Conservation (phyloP, 768 basidiomycete species). For the Hygrocybe punicea region DNA sequence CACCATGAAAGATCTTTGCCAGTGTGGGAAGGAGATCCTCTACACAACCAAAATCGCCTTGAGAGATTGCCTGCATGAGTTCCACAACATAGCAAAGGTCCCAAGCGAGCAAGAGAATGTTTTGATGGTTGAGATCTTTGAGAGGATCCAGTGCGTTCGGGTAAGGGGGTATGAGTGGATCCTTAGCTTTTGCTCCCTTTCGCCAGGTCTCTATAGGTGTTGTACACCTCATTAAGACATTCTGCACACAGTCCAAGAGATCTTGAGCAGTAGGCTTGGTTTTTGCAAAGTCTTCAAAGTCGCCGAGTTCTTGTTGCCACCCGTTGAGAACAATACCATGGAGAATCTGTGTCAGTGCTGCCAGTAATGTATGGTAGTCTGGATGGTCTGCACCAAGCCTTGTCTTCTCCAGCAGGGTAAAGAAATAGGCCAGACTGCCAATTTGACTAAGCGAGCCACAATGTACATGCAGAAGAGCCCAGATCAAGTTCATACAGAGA, state of each 20-base stretch:
- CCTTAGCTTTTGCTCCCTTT: too few relatives aligned
- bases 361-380: constrained; percentile 32
- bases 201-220: not conserved
- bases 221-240: not conserved
- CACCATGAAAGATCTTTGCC: too few relatives aligned
- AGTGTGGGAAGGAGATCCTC: too few relatives aligned
- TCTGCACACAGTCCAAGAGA: not conserved
- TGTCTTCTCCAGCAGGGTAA: constrained; percentile 29
- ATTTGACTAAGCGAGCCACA: constrained; percentile 20
- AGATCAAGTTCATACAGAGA: constrained; percentile 32
- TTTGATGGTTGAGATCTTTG: too few relatives aligned
- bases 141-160: too few relatives aligned
- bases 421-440: constrained; percentile 30
- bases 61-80: too few relatives aligned
- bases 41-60: too few relatives aligned
- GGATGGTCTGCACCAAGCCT: constrained; percentile 31
- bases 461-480: constrained; percentile 29
- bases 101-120: too few relatives aligned
- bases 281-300: not conserved
- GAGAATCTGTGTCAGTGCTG: constrained; percentile 30
- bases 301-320: constrained; percentile 20
- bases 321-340: constrained; percentile 32
- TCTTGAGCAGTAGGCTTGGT: not conserved
- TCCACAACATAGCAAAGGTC: too few relatives aligned
- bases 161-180: too few relatives aligned